Evolutionary conservation across 2,329 filamentous ascomycete species (phyloP).

Genomic region (Diaporthe batatas): DNA sequence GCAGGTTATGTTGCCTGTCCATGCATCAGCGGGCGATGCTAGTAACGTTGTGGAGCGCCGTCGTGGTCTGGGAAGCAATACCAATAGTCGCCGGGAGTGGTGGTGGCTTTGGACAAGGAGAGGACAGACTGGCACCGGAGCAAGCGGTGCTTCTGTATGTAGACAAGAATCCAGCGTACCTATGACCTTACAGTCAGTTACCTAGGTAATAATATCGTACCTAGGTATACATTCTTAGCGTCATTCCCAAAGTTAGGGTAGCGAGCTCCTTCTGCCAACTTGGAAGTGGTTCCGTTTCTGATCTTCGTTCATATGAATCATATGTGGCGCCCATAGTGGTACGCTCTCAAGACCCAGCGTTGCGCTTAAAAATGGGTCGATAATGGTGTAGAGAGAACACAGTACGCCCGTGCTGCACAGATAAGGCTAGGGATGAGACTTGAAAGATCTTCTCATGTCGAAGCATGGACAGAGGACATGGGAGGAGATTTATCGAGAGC

Average conservation of each 20-base stretch:
- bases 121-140: neutral
- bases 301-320: no score
- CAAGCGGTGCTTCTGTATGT: neutral
- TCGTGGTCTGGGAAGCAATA: neutral
- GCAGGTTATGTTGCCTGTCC: neutral
- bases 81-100: conserved; percentile 12
- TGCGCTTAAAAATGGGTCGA: no score
- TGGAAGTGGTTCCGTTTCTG: no score
- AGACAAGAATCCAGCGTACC: neutral
- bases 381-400: no score
- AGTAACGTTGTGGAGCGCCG: neutral
- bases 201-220: no score
- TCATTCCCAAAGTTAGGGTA: no score
- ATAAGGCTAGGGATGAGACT: neutral
- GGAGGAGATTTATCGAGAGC: neutral
- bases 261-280: no score
- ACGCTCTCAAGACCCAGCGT: no score
- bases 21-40: neutral
- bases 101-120: conserved; percentile 25
- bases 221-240: no score
- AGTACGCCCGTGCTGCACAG: no score
- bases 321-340: no score
- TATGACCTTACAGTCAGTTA: neutral
- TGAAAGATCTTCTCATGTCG: neutral
- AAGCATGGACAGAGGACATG: neutral